phyloP scores from a whole-genome alignment of 2,329 filamentous ascomycete genomes.

The Fusarium nurragi region DNA sequence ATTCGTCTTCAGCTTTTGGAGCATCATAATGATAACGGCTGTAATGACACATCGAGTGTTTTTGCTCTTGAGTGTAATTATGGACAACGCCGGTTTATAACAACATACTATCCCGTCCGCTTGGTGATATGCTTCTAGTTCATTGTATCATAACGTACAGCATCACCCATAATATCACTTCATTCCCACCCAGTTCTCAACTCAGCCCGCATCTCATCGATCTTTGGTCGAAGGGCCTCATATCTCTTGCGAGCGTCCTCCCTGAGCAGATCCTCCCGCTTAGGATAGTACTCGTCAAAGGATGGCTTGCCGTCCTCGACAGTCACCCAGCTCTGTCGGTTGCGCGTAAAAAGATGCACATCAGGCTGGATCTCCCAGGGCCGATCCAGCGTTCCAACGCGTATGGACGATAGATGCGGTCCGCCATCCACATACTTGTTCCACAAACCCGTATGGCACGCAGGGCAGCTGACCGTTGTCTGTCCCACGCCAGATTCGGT shows the following conservation, averaged over 20 bases:
- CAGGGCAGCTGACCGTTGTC: constrained; percentile 54
- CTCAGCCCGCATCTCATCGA: constrained; percentile 31
- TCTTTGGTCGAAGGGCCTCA: constrained; percentile 36
- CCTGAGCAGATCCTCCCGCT: constrained; percentile 46
- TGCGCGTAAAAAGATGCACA: constrained; percentile 56
- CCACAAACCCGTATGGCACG: constrained; percentile 54
- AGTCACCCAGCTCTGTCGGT: constrained; percentile 52
- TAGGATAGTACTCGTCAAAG: constrained; percentile 50
- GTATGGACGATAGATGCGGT: constrained; percentile 50
- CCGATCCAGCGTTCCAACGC: constrained; percentile 57
- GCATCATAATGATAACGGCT: constrained; percentile 22
- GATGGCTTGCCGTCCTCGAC: constrained; percentile 50
- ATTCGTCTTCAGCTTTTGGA: constrained; percentile 30
- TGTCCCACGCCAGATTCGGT: constrained; percentile 54
- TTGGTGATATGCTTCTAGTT: not conserved
- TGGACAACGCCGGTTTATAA: not conserved
- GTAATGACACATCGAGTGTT: constrained; percentile 18
- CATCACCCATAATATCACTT: not conserved
- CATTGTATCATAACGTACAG: not conserved
- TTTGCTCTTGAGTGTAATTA: not conserved
- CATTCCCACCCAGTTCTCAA: constrained; percentile 20
- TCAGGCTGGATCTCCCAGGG: constrained; percentile 53
- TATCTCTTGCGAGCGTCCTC: constrained; percentile 48
- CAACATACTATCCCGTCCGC: not conserved
- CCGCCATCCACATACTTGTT: constrained; percentile 52